Evolutionary conservation across 345 rosid species (phyloP).

Genomic region (Anacardium occidentale): DNA sequence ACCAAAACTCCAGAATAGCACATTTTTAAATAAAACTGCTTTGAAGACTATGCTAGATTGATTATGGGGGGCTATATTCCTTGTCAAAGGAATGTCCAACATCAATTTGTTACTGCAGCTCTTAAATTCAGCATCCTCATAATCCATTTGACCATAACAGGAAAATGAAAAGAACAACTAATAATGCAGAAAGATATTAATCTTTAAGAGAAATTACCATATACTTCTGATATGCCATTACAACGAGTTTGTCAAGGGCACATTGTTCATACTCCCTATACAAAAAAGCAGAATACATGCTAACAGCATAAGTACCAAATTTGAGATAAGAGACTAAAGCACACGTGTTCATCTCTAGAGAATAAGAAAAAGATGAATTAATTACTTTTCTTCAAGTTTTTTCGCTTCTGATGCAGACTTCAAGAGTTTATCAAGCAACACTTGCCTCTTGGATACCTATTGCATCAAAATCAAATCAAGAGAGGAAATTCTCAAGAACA

Average conservation of each 20-base stretch:
- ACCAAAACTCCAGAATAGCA: neutral
- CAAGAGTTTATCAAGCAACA: constrained; percentile 55
- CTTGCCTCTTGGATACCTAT: constrained; percentile 74
- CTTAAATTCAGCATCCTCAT: neutral
- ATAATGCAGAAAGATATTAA: neutral
- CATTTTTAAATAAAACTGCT: neutral
- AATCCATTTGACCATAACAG: neutral
- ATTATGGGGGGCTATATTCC: neutral
- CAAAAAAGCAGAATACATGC: constrained; percentile 11
- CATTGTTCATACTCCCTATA: constrained; percentile 69
- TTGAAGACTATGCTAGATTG: constrained; percentile 2
- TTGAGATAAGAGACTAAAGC: constrained; percentile 13
- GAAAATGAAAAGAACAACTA: neutral
- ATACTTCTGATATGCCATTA: constrained; percentile 83
- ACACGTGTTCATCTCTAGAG: constrained; percentile 19
- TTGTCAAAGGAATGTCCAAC: constrained; percentile 2
- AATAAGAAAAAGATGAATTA: constrained; percentile 19
- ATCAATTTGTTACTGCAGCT: constrained; percentile 1
- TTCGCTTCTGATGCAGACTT: constrained; percentile 59
- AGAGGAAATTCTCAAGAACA: constrained; percentile 1
- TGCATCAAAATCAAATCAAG: constrained; percentile 18
- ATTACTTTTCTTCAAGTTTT: constrained; percentile 74
- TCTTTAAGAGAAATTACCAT: constrained; percentile 44
- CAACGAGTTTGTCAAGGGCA: constrained; percentile 74
- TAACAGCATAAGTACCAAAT: constrained; percentile 10